Percentiles rank a stretch among this genome's conserved stretches.
These are phyloP conservation scores for Ascochyta lentis DNA, from an alignment of 2,329 filamentous ascomycete genomes.

Conservation along the genomic window DNA sequence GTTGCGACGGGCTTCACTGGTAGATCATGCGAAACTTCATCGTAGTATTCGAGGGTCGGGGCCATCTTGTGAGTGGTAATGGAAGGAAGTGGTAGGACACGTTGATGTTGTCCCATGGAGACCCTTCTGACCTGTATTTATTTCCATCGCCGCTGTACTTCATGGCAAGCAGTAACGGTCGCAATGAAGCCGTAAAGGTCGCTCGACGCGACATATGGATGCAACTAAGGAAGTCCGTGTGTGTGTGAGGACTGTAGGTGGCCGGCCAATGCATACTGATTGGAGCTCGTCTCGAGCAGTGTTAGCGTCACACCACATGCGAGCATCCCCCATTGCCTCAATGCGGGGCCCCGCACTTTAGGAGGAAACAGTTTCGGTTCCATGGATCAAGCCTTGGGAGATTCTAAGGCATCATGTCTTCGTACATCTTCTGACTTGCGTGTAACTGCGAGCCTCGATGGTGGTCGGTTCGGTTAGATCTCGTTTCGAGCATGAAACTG, in stretches of 20 bases:
- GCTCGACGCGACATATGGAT: constrained; percentile 8
- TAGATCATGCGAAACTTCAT: constrained; percentile 16
- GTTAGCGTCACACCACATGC: background rate
- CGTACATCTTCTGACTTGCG: background rate
- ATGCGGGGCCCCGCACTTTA: constrained; percentile 3
- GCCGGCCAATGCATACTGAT: background rate
- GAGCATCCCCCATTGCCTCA: background rate
- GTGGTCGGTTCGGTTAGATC: background rate
- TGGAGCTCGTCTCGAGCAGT: constrained; percentile 14
- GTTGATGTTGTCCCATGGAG: background rate
- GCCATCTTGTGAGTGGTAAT: constrained; percentile 8
- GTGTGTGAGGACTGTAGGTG: background rate
- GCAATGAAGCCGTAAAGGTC: background rate
- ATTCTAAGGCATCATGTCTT: background rate
- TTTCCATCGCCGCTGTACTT: background rate
- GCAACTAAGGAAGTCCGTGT: background rate
- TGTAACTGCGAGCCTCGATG: background rate
- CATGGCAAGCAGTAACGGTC: background rate
- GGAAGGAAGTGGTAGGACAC: background rate
- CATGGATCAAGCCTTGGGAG: background rate
- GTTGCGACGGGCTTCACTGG: constrained; percentile 18
- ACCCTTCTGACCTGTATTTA: constrained; percentile 1
- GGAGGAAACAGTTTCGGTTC: background rate
- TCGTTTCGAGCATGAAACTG: constrained; percentile 3
- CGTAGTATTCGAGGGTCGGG: constrained; percentile 18